phyloP scores from a whole-genome alignment of 2,329 filamentous ascomycete species.

The Aschersonia sp. region DNA sequence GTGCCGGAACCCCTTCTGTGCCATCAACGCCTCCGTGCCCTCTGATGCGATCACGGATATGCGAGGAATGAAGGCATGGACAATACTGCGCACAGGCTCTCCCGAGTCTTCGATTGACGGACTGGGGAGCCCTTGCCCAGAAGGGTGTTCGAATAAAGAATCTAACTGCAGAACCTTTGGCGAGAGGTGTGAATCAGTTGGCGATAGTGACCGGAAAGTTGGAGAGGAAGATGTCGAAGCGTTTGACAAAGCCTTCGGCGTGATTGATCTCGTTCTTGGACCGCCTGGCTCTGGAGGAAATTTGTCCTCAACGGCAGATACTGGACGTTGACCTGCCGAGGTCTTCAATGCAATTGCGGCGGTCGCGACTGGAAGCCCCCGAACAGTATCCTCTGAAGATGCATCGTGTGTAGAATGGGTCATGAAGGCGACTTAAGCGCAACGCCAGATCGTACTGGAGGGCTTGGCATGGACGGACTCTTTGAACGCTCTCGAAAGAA shows the following conservation, averaged over 20 bases:
- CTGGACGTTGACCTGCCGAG: constrained; percentile 46
- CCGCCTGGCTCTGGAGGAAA: constrained; percentile 38
- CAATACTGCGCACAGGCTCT: constrained; percentile 51
- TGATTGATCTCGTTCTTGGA: constrained; percentile 38
- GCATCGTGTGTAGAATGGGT: constrained; percentile 51
- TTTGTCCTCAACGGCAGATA: constrained; percentile 32
- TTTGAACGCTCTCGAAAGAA: no score
- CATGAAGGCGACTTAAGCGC: constrained; percentile 37
- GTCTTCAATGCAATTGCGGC: constrained; percentile 33
- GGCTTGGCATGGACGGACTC: no score
- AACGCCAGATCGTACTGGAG: background rate
- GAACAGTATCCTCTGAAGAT: constrained; percentile 50
- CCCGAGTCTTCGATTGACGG: constrained; percentile 28
- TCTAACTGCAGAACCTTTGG: constrained; percentile 41
- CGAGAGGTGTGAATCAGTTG: constrained; percentile 39
- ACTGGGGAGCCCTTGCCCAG: constrained; percentile 28
- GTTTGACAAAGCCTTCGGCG: constrained; percentile 46
- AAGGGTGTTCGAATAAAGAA: constrained; percentile 38
- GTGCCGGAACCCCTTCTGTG: constrained; percentile 68
- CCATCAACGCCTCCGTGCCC: constrained; percentile 69
- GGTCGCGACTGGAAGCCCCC: constrained; percentile 52
- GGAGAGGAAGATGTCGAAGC: constrained; percentile 53
- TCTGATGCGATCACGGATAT: constrained; percentile 75
- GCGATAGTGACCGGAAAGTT: constrained; percentile 53
- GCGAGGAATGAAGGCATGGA: constrained; percentile 78